Percentiles rank a stretch among this genome's conserved stretches.
Conservation (phyloP, 768 basidiomycete species). For the Hirschioporus abietinus region DNA sequence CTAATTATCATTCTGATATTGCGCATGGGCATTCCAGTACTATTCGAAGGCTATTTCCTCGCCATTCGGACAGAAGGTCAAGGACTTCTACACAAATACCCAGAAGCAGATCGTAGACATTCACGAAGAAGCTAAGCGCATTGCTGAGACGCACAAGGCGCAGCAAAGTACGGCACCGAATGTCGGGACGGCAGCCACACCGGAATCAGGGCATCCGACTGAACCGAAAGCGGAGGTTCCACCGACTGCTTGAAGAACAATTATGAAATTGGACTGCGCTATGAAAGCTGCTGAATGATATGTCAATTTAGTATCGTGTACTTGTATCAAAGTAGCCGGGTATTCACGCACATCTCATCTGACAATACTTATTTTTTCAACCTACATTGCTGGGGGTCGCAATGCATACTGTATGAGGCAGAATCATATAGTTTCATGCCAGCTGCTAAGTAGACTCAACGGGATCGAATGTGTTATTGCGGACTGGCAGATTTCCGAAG, state of each 20-base stretch:
- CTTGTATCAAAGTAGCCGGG: neutral
- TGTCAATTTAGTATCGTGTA: neutral
- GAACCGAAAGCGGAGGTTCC: neutral
- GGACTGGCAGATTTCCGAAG: no score
- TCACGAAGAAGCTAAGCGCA: conserved; percentile 87
- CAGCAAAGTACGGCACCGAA: neutral
- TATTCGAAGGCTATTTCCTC: conserved; percentile 74
- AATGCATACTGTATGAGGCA: no score
- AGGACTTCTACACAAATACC: conserved; percentile 80
- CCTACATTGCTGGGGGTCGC: no score
- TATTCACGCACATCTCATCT: neutral
- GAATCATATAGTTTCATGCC: no score
- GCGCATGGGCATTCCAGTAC: conserved; percentile 42
- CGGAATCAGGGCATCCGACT: conserved; percentile 1
- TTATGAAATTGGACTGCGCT: neutral
- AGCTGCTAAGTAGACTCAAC: no score
- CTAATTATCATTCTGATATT: neutral
- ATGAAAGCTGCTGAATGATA: neutral
- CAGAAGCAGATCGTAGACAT: conserved; percentile 88
- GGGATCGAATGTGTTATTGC: no score
- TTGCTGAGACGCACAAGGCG: conserved; percentile 57
- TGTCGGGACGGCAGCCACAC: neutral
- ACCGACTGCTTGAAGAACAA: neutral
- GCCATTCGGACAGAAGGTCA: conserved; percentile 70
- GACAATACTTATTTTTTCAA: neutral